Evolutionary conservation across 768 basidiomycete species (phyloP), one percentile per base, ranked within the genome.

Genomic region (Serpula lacrymans): DNA sequence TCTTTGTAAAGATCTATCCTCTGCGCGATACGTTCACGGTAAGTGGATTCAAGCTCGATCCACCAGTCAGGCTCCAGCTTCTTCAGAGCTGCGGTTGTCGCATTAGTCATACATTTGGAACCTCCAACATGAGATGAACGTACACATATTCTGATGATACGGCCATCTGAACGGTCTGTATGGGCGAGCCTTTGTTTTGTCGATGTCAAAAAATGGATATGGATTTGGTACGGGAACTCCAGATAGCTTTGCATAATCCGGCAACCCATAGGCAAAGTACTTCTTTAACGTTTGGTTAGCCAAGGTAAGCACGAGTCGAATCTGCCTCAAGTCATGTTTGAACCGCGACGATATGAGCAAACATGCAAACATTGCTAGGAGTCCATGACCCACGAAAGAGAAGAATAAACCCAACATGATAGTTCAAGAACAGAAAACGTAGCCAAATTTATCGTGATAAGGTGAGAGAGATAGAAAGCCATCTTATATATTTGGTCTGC

Each of bases 121-220:
- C 14, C 8, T 9, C 2, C 32, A 5, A 22, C 26, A 34, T 22
- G 20, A 27, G 12, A 39, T n/a, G 6, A 7, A 41, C 67, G 25
- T 52, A 75, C 75, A 64, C 76, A 77, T 77, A n/a, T 59, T 76
- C 47, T 78, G 77, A 46, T 76, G 68, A 41, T 76, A 78, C 34
- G 59, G 59, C 75, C 76, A 78, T 46, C 75, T 65, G 48, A 78
- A 74, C 0, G 77, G 77, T 18, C 77, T 65, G 53, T 78, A 78
- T 11, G 77, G 77, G 34, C 75, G 64, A 3, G 77, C 59, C 41
- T 59, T 67, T 7, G 74, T 65, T 3, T 46, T 59, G 35, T 62
- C 57, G 22, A 78, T 53, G 37, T 76, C 54, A 37, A 79, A 78
- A 18, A 67, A 46, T 17, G 44, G 48, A 2, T 74, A 41, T 17